Evolutionary conservation across 352 stramenopile genomes (phyloP).

Genomic region (Globisporangium ultimum): DNA sequence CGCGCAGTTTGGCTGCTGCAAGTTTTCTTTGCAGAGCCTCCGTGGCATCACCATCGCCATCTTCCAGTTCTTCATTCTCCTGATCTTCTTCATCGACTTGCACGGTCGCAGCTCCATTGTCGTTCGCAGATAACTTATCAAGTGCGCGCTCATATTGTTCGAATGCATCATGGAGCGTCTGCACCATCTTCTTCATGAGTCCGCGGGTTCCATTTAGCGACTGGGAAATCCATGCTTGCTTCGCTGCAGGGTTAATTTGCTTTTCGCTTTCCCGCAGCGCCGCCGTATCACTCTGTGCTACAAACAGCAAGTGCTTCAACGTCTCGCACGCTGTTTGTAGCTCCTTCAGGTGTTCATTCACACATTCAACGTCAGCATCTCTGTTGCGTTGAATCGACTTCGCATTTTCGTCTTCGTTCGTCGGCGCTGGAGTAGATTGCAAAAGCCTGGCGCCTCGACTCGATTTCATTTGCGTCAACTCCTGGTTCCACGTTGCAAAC

Average conservation of each 20-base stretch:
- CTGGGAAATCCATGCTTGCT: background rate
- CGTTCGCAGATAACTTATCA: background rate
- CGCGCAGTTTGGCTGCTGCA: background rate
- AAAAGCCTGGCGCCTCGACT: background rate
- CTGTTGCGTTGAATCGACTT: constrained; percentile 3
- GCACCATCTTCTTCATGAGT: constrained; percentile 22
- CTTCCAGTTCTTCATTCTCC: constrained; percentile 2
- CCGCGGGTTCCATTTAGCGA: constrained; percentile 5
- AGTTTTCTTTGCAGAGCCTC: background rate
- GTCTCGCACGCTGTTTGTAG: constrained; percentile 49
- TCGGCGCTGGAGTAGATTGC: background rate
- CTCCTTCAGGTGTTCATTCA: constrained; percentile 23
- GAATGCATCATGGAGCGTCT: constrained; percentile 19
- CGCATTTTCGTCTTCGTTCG: constrained; percentile 2
- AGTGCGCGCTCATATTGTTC: constrained; percentile 12
- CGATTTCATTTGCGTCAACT: constrained; percentile 1
- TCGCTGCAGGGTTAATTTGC: constrained; percentile 2
- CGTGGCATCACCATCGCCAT: constrained; percentile 14
- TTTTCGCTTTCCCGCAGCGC: no score
- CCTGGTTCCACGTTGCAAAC: constrained; percentile 1
- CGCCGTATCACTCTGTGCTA: constrained; percentile 37
- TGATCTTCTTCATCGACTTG: background rate
- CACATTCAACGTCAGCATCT: background rate
- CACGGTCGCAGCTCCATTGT: background rate
- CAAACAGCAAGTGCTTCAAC: constrained; percentile 36